Conservation (phyloP, 495 filamentous ascomycete species). For the Penicillium pulvis region DNA sequence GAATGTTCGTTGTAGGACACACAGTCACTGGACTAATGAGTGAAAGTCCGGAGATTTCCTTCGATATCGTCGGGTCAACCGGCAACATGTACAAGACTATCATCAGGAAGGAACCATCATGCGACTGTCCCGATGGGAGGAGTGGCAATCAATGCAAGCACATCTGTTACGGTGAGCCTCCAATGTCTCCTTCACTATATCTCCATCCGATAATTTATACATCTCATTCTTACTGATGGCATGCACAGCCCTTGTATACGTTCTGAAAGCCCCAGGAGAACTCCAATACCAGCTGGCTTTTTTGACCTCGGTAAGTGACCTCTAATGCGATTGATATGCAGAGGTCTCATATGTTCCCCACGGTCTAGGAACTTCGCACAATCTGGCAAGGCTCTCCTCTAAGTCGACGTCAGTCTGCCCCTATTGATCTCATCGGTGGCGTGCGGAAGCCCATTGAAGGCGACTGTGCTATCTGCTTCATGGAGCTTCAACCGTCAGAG, state of each 20-base stretch:
- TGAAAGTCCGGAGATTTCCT: slow-evolving; percentile 50
- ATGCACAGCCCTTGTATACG: slow-evolving; percentile 59
- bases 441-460: slow-evolving; percentile 67
- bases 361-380: slow-evolving; percentile 58
- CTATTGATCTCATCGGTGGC: slow-evolving; percentile 33
- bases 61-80: slow-evolving; percentile 72
- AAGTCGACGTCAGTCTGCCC: slow-evolving; percentile 19
- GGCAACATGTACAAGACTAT: slow-evolving; percentile 72
- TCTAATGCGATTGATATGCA: background rate
- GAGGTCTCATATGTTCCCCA: background rate
- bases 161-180: slow-evolving; percentile 58
- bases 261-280: slow-evolving; percentile 62
- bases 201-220: slow-evolving; percentile 1
- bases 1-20: slow-evolving; percentile 61
- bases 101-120: slow-evolving; percentile 60
- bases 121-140: slow-evolving; percentile 65
- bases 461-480: slow-evolving; percentile 81
- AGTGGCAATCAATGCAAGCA: slow-evolving; percentile 78
- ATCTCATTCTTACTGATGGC: slow-evolving; percentile 20
- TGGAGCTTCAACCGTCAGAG: slow-evolving; percentile 58
- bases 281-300: slow-evolving; percentile 77
- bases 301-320: slow-evolving; percentile 49
- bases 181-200: background rate
- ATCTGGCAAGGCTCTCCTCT: slow-evolving; percentile 42
- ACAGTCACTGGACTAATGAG: slow-evolving; percentile 38